These are phyloP conservation scores for Viola pubescens DNA, from an alignment of 441 rosid species.

Conservation along the genomic window DNA sequence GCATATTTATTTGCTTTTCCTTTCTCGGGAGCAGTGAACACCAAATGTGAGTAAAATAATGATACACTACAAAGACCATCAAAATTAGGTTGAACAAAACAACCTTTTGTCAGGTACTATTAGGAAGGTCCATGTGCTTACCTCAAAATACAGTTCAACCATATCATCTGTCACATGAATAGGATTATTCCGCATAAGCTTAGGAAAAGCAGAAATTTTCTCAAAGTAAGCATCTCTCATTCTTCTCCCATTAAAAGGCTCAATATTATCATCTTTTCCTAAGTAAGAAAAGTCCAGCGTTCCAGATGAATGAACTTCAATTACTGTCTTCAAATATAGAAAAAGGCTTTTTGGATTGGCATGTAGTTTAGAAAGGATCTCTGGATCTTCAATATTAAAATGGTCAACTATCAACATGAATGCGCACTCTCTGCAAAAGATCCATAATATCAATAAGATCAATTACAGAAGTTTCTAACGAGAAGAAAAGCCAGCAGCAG, in stretches of 20 bases:
- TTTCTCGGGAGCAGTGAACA: no score
- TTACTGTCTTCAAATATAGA: constrained; percentile 78
- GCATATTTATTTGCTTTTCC: constrained; percentile 1
- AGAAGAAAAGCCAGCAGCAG: constrained; percentile 19
- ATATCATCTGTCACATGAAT: constrained; percentile 82
- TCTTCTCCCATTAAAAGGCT: constrained; percentile 39
- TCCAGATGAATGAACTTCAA: constrained; percentile 86
- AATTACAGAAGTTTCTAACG: constrained; percentile 16
- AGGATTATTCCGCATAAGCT: constrained; percentile 61
- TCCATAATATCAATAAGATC: constrained; percentile 9
- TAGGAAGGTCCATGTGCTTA: constrained; percentile 22
- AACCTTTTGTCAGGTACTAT: constrained; percentile 1
- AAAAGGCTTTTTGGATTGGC: constrained; percentile 79
- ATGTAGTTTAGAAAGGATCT: constrained; percentile 55
- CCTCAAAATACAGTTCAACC: constrained; percentile 93
- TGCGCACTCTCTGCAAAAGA: constrained; percentile 67
- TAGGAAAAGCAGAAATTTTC: constrained; percentile 66
- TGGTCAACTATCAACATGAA: constrained; percentile 67
- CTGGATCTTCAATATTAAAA: constrained; percentile 41
- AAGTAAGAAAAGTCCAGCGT: constrained; percentile 62
- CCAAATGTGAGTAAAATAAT: neutral
- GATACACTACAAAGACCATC: constrained; percentile 5
- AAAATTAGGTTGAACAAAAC: neutral
- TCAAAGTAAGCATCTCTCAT: constrained; percentile 48
- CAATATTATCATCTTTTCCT: constrained; percentile 34